Base-by-base conservation (phyloP, 139 green algal species). In the Chlorella sp. region DNA sequence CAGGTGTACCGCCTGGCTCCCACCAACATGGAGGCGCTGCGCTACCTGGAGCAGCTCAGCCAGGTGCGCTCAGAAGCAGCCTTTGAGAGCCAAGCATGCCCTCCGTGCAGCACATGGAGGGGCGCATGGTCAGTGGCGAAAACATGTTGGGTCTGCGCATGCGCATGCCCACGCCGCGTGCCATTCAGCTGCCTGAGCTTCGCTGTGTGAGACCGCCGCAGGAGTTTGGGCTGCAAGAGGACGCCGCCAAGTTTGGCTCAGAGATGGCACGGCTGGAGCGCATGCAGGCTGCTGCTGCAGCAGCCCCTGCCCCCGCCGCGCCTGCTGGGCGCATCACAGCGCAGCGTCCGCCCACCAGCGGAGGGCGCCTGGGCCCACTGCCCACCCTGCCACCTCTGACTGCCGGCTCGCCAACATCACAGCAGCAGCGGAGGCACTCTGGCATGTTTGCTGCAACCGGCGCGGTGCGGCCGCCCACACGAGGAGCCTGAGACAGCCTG, bases 1-100 rank as follows among this genome's bases (percentile, higher is more conserved):
- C 72, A 78, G 72, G 91, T 95, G 56, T 90, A 94, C 77, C 40
- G 67, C 32, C 46, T 48, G 2, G 89, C 96, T 69, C 93, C 95
- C 26, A 89, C 92, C 76, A 97, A 97, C 88, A 82, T 94, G 3
- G 95, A 98, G 91, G 96, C 94, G 83, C 91, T 98, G 78, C 90
- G 93, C 64, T 98, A 97, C 91, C 89, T 98, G 24, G 90, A 95
- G 67, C 90, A 95, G 81, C 87, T 98, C 95, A 65, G 91, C 91
- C 20, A 72, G 54, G 87, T 91, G 85, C 51, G 84, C 73, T 69
- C 76, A 80, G 46, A 17, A 11, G 46, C 46, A 17, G 46, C 46
- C 7, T 7, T 11, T 11, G 11, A 54, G 8, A 54, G 46, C 46
- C 7, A 54, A 17, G 46, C 11, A 11, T 54, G 7, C 7, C 7